Conservation (phyloP, 1,139 yeast genomes). For the Geotrichum cucujoidarum region DNA sequence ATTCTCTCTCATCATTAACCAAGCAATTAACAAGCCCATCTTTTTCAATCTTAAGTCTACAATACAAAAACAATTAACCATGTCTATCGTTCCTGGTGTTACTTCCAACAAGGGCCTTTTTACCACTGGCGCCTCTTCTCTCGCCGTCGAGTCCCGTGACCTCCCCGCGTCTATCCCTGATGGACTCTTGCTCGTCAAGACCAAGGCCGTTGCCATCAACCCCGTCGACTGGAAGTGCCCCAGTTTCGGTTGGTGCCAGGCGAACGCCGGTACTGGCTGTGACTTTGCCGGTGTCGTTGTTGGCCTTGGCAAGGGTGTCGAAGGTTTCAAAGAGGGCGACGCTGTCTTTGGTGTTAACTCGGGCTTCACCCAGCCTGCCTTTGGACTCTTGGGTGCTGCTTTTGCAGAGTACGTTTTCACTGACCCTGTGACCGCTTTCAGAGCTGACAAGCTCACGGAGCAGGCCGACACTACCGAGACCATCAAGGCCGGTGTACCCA, state of each 20-base stretch:
- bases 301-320: constrained; percentile 53
- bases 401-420: constrained; percentile 51
- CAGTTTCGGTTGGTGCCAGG: constrained; percentile 37
- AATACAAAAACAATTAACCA: too few relatives aligned
- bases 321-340: constrained; percentile 48
- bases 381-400: constrained; percentile 31
- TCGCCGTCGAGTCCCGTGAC: constrained; percentile 39
- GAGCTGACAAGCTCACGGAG: constrained; percentile 16
- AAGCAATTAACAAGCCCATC: too few relatives aligned
- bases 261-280: constrained; percentile 42
- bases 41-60: too few relatives aligned
- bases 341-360: constrained; percentile 42
- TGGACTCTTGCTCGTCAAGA: constrained; percentile 49
- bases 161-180: constrained; percentile 55
- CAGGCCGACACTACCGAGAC: constrained; percentile 8
- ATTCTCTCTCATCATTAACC: too few relatives aligned
- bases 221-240: constrained; percentile 75
- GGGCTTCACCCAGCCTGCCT: constrained; percentile 3
- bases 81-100: not conserved
- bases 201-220: constrained; percentile 58
- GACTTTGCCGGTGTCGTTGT: constrained; percentile 53
- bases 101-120: constrained; percentile 32
- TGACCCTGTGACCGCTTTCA: constrained; percentile 27
- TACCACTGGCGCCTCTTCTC: constrained; percentile 25
- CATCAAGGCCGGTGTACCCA: constrained; percentile 20